Conservation (phyloP, 108 stramenopile species). For the Discostella stelligeroides region DNA sequence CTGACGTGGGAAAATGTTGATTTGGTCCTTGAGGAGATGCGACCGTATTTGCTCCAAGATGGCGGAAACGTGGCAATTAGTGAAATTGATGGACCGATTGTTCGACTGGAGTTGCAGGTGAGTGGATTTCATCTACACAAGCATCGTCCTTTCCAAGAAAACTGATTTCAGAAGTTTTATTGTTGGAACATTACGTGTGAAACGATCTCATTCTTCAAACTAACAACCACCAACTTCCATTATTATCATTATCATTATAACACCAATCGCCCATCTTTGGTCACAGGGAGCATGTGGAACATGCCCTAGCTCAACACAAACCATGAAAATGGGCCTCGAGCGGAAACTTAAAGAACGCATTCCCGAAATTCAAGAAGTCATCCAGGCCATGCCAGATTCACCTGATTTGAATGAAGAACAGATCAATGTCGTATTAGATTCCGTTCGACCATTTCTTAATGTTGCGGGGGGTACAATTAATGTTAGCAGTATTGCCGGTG, state of each 20-base stretch:
- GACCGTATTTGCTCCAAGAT: slow-evolving; percentile 82
- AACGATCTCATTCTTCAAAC: too few species aligned
- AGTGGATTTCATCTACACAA: slow-evolving; percentile 8
- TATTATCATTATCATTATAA: too few species aligned
- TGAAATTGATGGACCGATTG: slow-evolving; percentile 97
- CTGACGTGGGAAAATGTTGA: slow-evolving; percentile 98
- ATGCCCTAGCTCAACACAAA: slow-evolving; percentile 94
- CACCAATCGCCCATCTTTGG: too few species aligned
- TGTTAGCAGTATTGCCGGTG: slow-evolving; percentile 72
- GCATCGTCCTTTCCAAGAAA: background rate
- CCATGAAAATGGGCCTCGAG: slow-evolving; percentile 99
- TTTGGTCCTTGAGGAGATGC: slow-evolving; percentile 93
- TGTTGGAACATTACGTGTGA: too few species aligned
- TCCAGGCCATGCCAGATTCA: slow-evolving; percentile 93
- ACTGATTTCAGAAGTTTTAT: too few species aligned
- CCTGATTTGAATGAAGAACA: slow-evolving; percentile 82
- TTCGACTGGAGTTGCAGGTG: slow-evolving; percentile 89
- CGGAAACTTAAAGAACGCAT: slow-evolving; percentile 87
- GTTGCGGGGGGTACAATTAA: slow-evolving; percentile 94
- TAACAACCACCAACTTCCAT: too few species aligned
- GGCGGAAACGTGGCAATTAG: slow-evolving; percentile 93
- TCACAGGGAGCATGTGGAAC: slow-evolving; percentile 93
- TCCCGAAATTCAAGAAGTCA: slow-evolving; percentile 96
- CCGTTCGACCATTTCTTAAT: slow-evolving; percentile 93
- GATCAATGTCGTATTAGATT: slow-evolving; percentile 85